Conservation (phyloP, 1,284 basidiomycete genomes). For the Cutaneotrichosporon cavernicola region DNA sequence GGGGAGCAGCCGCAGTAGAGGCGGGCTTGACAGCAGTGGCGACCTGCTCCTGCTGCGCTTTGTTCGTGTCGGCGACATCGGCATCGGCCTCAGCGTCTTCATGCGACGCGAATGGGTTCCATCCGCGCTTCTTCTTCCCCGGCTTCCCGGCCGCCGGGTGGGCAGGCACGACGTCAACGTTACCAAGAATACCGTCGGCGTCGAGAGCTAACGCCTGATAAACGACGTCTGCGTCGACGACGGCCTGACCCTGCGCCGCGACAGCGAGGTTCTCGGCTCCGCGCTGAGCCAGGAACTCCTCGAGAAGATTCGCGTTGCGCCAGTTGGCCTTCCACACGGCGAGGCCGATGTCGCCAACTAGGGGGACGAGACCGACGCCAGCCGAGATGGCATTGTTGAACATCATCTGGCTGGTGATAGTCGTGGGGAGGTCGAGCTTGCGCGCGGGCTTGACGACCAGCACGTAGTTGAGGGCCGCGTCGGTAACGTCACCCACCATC, state of each 20-base stretch:
- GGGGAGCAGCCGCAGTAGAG: not conserved
- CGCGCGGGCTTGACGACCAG: constrained; percentile 75
- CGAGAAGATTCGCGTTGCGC: constrained; percentile 65
- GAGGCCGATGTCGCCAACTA: constrained; percentile 73
- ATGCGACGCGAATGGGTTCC: constrained; percentile 7
- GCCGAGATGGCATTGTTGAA: constrained; percentile 74
- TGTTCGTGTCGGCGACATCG: not conserved
- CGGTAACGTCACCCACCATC: constrained; percentile 47
- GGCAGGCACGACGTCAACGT: not conserved
- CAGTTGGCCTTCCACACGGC: constrained; percentile 83
- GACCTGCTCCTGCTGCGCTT: not conserved
- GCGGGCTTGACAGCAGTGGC: not conserved
- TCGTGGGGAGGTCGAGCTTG: constrained; percentile 62
- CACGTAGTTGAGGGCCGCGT: constrained; percentile 62
- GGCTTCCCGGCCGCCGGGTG: not conserved
- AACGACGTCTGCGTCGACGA: not conserved
- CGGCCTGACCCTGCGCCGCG: not conserved
- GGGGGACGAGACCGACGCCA: constrained; percentile 70
- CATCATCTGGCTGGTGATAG: constrained; percentile 71
- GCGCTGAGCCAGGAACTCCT: constrained; percentile 47
- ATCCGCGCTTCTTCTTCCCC: not conserved
- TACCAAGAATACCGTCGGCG: not conserved
- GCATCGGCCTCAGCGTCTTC: not conserved
- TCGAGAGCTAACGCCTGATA: not conserved
- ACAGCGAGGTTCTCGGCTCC: constrained; percentile 43